phyloP scores from a whole-genome alignment of 2,329 filamentous ascomycete species.

The Botrytis galanthina region DNA sequence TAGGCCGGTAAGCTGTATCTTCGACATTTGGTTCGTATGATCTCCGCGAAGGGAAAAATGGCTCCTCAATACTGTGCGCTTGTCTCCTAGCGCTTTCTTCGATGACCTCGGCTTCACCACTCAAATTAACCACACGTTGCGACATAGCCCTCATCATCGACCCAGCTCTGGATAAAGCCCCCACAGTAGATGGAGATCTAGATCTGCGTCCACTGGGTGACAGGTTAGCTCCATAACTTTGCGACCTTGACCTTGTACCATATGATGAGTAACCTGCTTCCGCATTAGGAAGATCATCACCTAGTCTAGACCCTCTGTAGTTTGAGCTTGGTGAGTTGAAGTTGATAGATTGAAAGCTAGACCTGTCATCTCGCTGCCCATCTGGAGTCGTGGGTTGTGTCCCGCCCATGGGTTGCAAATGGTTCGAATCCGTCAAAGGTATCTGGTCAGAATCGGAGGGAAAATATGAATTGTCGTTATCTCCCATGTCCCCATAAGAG shows the following conservation, averaged over 20 bases:
- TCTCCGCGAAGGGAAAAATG: slow-evolving; percentile 26
- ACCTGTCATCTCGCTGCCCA: slow-evolving; percentile 48
- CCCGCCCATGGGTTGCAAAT: slow-evolving; percentile 56
- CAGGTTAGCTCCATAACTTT: slow-evolving; percentile 57
- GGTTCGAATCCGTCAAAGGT: slow-evolving; percentile 56
- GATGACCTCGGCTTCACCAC: slow-evolving; percentile 82
- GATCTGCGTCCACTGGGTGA: slow-evolving; percentile 49
- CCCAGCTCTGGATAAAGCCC: slow-evolving; percentile 65
- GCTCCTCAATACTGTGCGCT: slow-evolving; percentile 15
- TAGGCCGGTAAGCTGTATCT: slow-evolving; percentile 28
- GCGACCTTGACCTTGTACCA: slow-evolving; percentile 47
- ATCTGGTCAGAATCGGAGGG: slow-evolving; percentile 52
- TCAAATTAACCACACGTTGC: slow-evolving; percentile 95
- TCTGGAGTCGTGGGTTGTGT: slow-evolving; percentile 40
- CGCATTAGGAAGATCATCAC: slow-evolving; percentile 58
- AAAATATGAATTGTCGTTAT: slow-evolving; percentile 39
- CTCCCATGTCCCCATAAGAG: slow-evolving; percentile 30
- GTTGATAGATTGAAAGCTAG: slow-evolving; percentile 53
- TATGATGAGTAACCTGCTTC: slow-evolving; percentile 52
- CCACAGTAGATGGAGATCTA: slow-evolving; percentile 62
- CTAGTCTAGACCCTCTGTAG: slow-evolving; percentile 48
- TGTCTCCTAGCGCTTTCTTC: slow-evolving; percentile 55
- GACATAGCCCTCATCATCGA: slow-evolving; percentile 86
- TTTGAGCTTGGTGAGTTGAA: slow-evolving; percentile 44
- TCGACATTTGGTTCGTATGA: slow-evolving; percentile 39